Evolutionary conservation across 2,329 filamentous ascomycete genomes (phyloP), one percentile per base, ranked within the genome.

Genomic region (Penicillium sp.): DNA sequence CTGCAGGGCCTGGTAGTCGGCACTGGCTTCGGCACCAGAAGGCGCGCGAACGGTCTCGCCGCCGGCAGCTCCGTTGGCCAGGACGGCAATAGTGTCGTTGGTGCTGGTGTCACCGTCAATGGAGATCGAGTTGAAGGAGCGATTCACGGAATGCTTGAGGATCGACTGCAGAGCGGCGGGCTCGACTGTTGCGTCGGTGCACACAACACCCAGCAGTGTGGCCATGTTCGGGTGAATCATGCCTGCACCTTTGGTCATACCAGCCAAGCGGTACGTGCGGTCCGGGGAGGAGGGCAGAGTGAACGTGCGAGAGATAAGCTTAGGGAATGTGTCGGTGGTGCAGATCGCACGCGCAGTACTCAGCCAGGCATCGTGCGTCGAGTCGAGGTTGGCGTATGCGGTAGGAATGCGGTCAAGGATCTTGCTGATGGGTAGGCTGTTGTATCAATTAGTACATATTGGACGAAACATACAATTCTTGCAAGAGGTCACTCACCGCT

Each of bases 221-320:
- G 91, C 94, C 92, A 99, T 96, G 78, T 99, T 97, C 43, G 94
- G 94, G 69, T 96, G 92, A 71, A 99, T 96, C 94, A 99, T 99
- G 67, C 94, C 94, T 5, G 94, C 94, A 51, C 94, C 94, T 77
- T 99, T 99, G 66, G 92, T 95, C 84, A 95, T 95, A 63, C 94
- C 94, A 11, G 90, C 91, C 44, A 99, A 87, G 63, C 83, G 81
- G 76, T 96, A 99, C 69, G 87, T 85, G 44, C 84, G 78, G 16
- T 79, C 79, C 0, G 89, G 84, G 4, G 89, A 88, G 1, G 89
- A 92, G 4, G 94, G 92, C 28, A 99, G 83, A 25, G 79, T 85
- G 74, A 97, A 99, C 13, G 85, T 84, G 61, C 82, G 85, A 18
- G 92, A 96, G 63, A 92, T 80, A 58, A 99, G 86, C 76, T 99